Conservation (phyloP, 371 early-diverging fungal species). For the Agmasoma carcini region DNA sequence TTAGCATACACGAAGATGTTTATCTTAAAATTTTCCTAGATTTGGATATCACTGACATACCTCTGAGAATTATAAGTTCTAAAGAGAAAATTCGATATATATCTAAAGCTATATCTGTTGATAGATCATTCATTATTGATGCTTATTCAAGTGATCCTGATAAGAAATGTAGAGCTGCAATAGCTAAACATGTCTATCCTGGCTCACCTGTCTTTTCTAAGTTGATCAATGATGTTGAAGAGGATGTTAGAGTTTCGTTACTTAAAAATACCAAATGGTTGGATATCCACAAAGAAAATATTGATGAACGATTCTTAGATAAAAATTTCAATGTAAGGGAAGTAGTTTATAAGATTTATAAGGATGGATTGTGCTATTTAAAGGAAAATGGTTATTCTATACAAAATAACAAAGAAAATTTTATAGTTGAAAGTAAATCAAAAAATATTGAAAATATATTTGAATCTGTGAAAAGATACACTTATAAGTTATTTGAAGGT, state of each 20-base stretch:
- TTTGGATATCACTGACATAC: no score
- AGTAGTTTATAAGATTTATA: slow-evolving; percentile 3
- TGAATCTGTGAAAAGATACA: background rate
- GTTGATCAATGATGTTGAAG: slow-evolving; percentile 1
- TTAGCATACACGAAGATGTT: no score
- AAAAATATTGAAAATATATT: background rate
- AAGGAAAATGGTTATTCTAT: no score
- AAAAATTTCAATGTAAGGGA: background rate
- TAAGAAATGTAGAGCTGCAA: background rate
- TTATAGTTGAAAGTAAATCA: no score
- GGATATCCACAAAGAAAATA: background rate
- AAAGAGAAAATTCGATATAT: no score
- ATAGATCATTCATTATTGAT: background rate
- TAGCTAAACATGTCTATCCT: background rate
- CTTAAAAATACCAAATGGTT: background rate
- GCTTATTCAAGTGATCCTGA: background rate
- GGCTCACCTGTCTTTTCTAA: background rate
- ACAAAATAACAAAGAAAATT: no score
- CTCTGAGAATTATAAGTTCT: no score
- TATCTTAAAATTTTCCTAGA: no score
- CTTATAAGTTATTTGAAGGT: slow-evolving; percentile 29
- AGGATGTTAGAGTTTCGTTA: slow-evolving; percentile 3
- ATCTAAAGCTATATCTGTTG: no score
- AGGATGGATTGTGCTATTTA: background rate
- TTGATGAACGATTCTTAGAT: slow-evolving; percentile 2